phyloP scores from a whole-genome alignment of 768 basidiomycete genomes.

The Boletus rex-veris region DNA sequence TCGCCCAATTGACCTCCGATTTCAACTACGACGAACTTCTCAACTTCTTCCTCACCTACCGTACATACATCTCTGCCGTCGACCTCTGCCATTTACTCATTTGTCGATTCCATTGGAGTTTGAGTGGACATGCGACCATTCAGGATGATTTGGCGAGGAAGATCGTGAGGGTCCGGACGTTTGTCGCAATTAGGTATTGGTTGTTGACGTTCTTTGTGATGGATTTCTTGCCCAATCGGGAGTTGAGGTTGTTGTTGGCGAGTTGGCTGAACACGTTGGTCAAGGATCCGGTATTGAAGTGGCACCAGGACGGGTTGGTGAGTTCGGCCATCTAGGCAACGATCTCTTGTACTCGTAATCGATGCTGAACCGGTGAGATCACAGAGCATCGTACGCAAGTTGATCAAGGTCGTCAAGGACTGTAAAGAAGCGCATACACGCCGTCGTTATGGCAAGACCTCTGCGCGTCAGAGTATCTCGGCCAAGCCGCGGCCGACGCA shows the following conservation, averaged over 20 bases:
- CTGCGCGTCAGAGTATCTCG: conserved; percentile 30
- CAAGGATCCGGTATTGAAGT: conserved; percentile 65
- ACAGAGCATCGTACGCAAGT: conserved; percentile 75
- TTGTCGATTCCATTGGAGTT: conserved; percentile 86
- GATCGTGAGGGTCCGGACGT: conserved; percentile 84
- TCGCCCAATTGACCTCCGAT: conserved; percentile 85
- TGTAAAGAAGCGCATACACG: conserved; percentile 68
- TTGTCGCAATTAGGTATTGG: conserved; percentile 90
- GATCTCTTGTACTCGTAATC: neutral
- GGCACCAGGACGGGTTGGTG: conserved; percentile 69
- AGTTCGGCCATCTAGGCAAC: conserved; percentile 26
- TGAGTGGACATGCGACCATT: conserved; percentile 34
- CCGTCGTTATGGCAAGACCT: conserved; percentile 29
- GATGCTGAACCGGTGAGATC: conserved; percentile 6
- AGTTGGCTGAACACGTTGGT: conserved; percentile 79
- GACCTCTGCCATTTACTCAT: conserved; percentile 82
- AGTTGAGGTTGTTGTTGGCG: conserved; percentile 67
- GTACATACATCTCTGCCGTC: conserved; percentile 74
- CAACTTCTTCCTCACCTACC: conserved; percentile 90
- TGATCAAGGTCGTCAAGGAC: conserved; percentile 81
- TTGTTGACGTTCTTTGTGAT: conserved; percentile 84
- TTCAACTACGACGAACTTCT: conserved; percentile 84
- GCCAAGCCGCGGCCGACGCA: conserved; percentile 39
- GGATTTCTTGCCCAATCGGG: conserved; percentile 81
- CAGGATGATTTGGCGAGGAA: conserved; percentile 70